Base-by-base conservation (phyloP, 1,284 basidiomycete species). In the Rhodotorula sp. region DNA sequence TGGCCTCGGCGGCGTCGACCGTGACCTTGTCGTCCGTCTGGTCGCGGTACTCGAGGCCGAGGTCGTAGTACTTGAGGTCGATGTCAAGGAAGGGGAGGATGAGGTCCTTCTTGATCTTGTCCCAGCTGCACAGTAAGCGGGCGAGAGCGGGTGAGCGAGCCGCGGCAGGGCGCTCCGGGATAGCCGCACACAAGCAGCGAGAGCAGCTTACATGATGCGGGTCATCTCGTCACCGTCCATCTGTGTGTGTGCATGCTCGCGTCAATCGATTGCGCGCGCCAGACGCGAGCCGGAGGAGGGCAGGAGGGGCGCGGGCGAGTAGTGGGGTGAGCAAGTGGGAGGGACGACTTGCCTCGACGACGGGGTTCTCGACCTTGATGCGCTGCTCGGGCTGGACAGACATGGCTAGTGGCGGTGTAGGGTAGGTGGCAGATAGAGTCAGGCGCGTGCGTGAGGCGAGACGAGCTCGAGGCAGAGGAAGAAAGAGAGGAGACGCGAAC, bases 1-100 rank as follows among this genome's bases (percentile, higher is more conserved):
- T 79, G 34, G 76, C 76, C 80, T 97, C 88, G 25, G 97, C 95
- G 44, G 94, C 91, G 25, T 97, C 94, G 75, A 94, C 82, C 27
- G 97, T 99, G 65, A 99, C 90, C 83, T 91, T 84, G 84, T 99
- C 97, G 80, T 95, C 88, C 53, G 97, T 99, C 91, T 94, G 75
- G 68, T 78, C 77, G 41, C 78, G 70, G 65, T 73, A 70, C 61
- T 67, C 61, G 51, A 76, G 67, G 25, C 95, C 94, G 57, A 99
- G 87, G 83, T 99, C 96, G 83, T 89, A 98, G 85, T 99, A 99
- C 84, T 98, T 98, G 86, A 99, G 92, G 80, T 99, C 92, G 55
- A 99, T 85, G 84, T 95, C 87, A 67, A 99, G 85, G 83, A 94
- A 97, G 17, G 96, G 96, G 64, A 97, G 86, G 80, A 99, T 96